Base-by-base conservation (phyloP, 176 grass and related monocot genomes). In the Puya raimondii region DNA sequence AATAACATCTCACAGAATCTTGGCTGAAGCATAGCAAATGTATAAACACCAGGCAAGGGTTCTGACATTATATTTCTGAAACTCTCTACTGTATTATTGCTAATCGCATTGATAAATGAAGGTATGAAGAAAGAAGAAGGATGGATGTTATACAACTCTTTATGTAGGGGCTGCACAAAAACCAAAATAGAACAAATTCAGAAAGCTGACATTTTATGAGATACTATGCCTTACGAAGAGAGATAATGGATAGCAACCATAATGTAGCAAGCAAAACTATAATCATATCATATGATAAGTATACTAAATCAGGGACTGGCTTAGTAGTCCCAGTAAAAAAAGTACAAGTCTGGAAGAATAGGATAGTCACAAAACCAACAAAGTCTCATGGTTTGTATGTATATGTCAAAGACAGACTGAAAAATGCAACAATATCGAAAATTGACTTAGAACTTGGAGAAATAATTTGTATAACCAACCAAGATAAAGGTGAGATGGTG, bases 1-100 rank as follows among this genome's bases (percentile, higher is more conserved):
- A 91, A 70, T 73, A 96, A 76, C 76, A 91, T 86, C 73, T 92
- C 83, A 65, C 92, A 96, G 64, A 96, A 96, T 48, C 47, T 67
- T 10, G 88, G 81, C 65, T 90, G 86, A 82, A 96, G 75, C 93
- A 96, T 96, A 80, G 84, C 79, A 88, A 96, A 92, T 21, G 93
- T 83, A 92, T 83, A 92, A 85, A 96, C 84, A 67, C 93, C 93
- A 85, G 93, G 86, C 67, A 72, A 83, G 75, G 88, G 88, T 65
- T 90, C 84, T 13, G 84, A 85, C 68, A 96, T 85, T 80, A 96
- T 92, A 49, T 68, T 92, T 87, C 65, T 84, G 78, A 92, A 80
- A 68, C 88, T 90, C 75, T 92, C 88, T 82, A 92, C 88, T 64
- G 88, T 81, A 78, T 87, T 96, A 54, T 33, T 82, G 65, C 50